phyloP scores from a whole-genome alignment of 345 rosid species.

The Clausena lansium region DNA sequence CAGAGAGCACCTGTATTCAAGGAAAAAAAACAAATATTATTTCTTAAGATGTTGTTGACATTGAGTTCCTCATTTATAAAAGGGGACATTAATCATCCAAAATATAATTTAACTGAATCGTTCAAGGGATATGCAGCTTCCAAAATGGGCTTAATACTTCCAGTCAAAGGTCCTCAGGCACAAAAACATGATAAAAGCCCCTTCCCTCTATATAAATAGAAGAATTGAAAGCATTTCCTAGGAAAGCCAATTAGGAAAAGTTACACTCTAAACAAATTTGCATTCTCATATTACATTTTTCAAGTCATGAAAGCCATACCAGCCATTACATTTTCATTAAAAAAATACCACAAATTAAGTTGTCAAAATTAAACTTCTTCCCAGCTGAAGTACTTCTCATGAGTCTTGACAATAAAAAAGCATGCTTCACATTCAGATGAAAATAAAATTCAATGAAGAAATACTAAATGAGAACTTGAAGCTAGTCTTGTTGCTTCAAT shows the following conservation, averaged over 20 bases:
- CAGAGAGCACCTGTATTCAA: slow-evolving; percentile 81
- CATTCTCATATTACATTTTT: neutral
- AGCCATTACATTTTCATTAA: neutral
- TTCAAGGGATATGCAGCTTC: neutral
- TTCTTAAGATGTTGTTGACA: neutral
- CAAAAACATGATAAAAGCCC: neutral
- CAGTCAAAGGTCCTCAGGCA: neutral
- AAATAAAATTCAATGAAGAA: neutral
- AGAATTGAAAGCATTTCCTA: neutral
- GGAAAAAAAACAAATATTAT: neutral
- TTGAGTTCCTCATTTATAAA: neutral
- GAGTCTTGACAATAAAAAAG: neutral
- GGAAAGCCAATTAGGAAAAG: neutral
- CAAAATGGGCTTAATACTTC: neutral
- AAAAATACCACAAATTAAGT: neutral
- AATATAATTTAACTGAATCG: neutral
- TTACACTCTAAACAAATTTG: neutral
- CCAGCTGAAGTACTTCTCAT: neutral
- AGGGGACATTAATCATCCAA: neutral
- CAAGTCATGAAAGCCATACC: neutral
- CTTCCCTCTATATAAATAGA: neutral
- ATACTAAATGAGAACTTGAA: neutral
- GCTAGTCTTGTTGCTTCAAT: neutral
- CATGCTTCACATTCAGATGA: neutral
- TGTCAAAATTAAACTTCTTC: neutral